phyloP scores from a whole-genome alignment of 2,329 filamentous ascomycete genomes.

The Cladobotryum protrusum region DNA sequence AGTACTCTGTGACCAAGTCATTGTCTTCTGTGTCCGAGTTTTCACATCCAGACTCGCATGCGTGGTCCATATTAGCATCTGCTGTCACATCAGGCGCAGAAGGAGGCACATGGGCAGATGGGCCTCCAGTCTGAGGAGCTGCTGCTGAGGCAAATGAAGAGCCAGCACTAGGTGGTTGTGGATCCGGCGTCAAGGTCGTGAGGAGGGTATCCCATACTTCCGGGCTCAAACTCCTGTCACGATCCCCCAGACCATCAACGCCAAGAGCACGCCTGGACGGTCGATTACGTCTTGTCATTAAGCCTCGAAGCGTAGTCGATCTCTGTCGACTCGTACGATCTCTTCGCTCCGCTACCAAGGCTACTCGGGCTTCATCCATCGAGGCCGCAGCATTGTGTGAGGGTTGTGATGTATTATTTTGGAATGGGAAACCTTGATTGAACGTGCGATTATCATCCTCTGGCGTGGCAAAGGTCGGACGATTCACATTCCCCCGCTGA shows the following conservation, averaged over 20 bases:
- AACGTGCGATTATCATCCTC: too few species aligned
- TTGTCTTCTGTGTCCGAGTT: slow-evolving; percentile 51
- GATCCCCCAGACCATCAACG: slow-evolving; percentile 74
- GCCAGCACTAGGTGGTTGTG: slow-evolving; percentile 69
- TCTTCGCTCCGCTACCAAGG: too few species aligned
- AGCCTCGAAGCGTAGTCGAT: not conserved
- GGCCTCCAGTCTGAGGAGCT: slow-evolving; percentile 35
- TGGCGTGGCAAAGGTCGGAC: too few species aligned
- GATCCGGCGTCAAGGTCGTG: slow-evolving; percentile 74
- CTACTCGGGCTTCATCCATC: slow-evolving; percentile 1
- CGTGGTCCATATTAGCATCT: slow-evolving; percentile 31
- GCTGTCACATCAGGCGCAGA: slow-evolving; percentile 30
- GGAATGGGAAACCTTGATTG: too few species aligned
- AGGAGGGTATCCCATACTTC: slow-evolving; percentile 77
- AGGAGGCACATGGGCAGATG: slow-evolving; percentile 32
- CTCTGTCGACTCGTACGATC: too few species aligned
- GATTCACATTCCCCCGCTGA: too few species aligned
- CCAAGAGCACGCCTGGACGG: slow-evolving; percentile 9
- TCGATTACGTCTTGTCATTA: not conserved
- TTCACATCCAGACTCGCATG: slow-evolving; percentile 49
- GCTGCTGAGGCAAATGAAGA: slow-evolving; percentile 72
- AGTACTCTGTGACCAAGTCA: slow-evolving; percentile 30
- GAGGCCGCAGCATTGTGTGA: not conserved
- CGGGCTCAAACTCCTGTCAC: slow-evolving; percentile 74
- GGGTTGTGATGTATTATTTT: too few species aligned